Conservation (phyloP, 2,329 filamentous ascomycete genomes). For the Xylaria arbuscula region DNA sequence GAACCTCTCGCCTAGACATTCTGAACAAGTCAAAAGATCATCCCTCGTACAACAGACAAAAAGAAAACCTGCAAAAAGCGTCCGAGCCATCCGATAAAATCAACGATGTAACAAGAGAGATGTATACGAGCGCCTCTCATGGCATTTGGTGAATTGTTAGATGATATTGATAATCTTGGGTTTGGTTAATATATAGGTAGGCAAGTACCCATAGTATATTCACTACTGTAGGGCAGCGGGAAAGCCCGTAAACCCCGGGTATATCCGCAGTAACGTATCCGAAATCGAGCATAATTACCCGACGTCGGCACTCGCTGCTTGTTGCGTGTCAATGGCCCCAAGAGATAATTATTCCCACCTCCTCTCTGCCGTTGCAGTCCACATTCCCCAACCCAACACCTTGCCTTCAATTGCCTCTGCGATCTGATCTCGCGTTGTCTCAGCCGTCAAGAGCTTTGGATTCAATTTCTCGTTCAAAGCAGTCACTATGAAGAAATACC, state of each 20-base stretch:
- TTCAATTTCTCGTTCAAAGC: conserved; percentile 59
- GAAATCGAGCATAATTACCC: conserved; percentile 15
- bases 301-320: conserved; percentile 13
- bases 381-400: conserved; percentile 61
- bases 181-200: neutral
- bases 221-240: neutral
- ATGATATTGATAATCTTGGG: conserved; percentile 3
- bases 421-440: conserved; percentile 58
- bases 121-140: neutral
- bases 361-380: conserved; percentile 39
- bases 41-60: no score
- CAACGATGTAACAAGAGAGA: neutral
- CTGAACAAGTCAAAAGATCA: no score
- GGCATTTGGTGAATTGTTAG: neutral
- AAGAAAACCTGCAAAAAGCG: neutral
- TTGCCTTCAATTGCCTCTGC: conserved; percentile 58
- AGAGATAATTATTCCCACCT: neutral
- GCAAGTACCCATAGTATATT: no score
- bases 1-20: neutral
- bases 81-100: neutral
- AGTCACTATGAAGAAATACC: conserved; percentile 64
- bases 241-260: conserved; percentile 24
- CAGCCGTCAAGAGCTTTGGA: conserved; percentile 50
- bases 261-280: conserved; percentile 5
- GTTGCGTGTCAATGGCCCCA: neutral